Percentiles rank a stretch among this genome's conserved stretches.
Conservation (phyloP, 2,329 filamentous ascomycete species). For the Pseudocercospora eumusae region DNA sequence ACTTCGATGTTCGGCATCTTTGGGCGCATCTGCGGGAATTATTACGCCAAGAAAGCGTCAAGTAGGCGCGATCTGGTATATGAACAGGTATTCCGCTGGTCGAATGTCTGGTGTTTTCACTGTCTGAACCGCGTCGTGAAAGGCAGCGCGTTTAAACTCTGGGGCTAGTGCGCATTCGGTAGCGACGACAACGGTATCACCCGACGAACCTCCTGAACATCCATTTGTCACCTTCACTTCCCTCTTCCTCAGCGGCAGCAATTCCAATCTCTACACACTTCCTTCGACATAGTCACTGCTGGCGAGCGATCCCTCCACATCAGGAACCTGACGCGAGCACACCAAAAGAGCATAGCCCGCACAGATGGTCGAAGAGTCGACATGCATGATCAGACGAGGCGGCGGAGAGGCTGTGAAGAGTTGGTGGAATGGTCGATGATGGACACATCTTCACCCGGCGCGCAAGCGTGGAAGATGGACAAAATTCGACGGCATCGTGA, state of each 20-base stretch:
- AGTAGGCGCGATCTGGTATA: neutral
- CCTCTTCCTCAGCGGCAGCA: neutral
- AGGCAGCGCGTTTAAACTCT: neutral
- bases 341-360: neutral
- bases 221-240: neutral
- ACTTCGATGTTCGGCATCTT: neutral
- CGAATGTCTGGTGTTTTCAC: neutral
- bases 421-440: too few relatives aligned
- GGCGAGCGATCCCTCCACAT: neutral
- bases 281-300: neutral
- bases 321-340: neutral
- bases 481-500: constrained; percentile 13
- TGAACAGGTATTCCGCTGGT: too few relatives aligned
- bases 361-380: neutral
- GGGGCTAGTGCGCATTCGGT: neutral
- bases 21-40: neutral
- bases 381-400: neutral
- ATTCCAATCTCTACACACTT: neutral
- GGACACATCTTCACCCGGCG: neutral
- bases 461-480: constrained; percentile 10
- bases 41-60: neutral
- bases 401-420: too few relatives aligned
- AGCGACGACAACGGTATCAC: neutral
- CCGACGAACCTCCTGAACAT: neutral
- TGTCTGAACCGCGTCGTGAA: neutral